Evolutionary conservation across 495 filamentous ascomycete species (phyloP).

Genomic region (Daldinia concentrica): DNA sequence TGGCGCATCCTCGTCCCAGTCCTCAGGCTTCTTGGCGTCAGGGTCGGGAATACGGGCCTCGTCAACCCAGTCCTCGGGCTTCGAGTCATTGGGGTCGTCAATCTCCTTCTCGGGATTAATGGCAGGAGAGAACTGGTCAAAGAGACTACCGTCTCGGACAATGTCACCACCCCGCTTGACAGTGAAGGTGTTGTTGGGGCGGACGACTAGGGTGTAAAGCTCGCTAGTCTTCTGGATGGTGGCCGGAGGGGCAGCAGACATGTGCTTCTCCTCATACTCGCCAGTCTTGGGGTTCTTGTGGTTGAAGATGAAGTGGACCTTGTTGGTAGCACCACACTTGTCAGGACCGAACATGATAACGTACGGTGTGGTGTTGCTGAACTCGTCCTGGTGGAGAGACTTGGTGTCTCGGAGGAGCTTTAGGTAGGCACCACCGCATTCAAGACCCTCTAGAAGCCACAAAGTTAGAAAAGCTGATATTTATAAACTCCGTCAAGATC

Average conservation of each 20-base stretch:
- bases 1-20: constrained; percentile 99
- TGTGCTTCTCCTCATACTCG: constrained; percentile 99
- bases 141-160: constrained; percentile 86
- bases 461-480: constrained; percentile 36
- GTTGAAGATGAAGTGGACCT: constrained; percentile 99
- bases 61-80: constrained; percentile 97
- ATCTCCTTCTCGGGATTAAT: constrained; percentile 98
- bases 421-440: constrained; percentile 98
- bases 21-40: constrained; percentile 92
- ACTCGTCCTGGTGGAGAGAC: constrained; percentile 95
- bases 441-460: constrained; percentile 75
- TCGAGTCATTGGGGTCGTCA: constrained; percentile 93
- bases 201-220: constrained; percentile 95
- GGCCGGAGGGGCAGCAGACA: constrained; percentile 82
- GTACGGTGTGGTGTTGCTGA: constrained; percentile 96
- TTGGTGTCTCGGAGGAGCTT: constrained; percentile 99
- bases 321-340: constrained; percentile 99
- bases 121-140: constrained; percentile 91
- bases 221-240: constrained; percentile 89
- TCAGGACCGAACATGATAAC: constrained; percentile 99
- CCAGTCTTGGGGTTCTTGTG: constrained; percentile 99
- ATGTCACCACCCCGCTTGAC: constrained; percentile 89
- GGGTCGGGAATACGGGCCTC: constrained; percentile 90
- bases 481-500: constrained; percentile 28
- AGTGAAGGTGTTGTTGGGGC: constrained; percentile 92